Evolutionary conservation across 2,329 filamentous ascomycete species (phyloP), one percentile per base, ranked within the genome.

Genomic region (Colletotrichum filicis): DNA sequence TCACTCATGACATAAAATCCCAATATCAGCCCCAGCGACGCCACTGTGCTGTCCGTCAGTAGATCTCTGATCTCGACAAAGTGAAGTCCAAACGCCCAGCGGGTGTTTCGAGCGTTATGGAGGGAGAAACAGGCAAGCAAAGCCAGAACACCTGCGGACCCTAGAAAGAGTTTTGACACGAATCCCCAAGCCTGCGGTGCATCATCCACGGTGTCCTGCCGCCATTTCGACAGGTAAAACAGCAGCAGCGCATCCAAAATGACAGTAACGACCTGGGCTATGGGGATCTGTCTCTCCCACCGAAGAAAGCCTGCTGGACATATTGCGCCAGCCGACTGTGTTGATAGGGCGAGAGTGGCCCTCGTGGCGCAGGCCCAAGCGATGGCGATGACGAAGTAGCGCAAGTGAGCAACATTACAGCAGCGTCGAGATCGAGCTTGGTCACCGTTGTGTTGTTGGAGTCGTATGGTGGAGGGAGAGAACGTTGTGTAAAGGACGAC

Each of bases 331-430:
- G 80, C 77, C 0, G 68, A 68, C 32, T 73, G 76, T 67, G 79
- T 78, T 3, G 78, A 75, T 1, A 79, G 76, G 16, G 75, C 73
- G 46, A 79, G 75, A 9, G 78, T 79, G 6, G 79, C 62, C 14
- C 78, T 75, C 53, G 80, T 75, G 4, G 78, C 79, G n/a, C 79
- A 69, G 6, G 78, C 81, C 82, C 82, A 83, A 6, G 77, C 28
- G 6, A 81, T 52, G 19, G 81, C 77, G 4, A 80, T 66, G 19
- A 76, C 3, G 22, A 74, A 52, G 68, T 79, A 80, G 52, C 75
- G 60, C 11, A 74, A 7, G 24, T 74, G n/a, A 5, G 64, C 35
- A 3, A 70, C 61, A n/a, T 22, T 72, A 28, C 57, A 56, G 19
- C 65, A 58, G 28, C 64, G 22, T 26, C 74, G 75, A 24, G 57